These are phyloP conservation scores for Cladophialophora immunda DNA, from an alignment of 2,329 filamentous ascomycete genomes.

Conservation along the genomic window DNA sequence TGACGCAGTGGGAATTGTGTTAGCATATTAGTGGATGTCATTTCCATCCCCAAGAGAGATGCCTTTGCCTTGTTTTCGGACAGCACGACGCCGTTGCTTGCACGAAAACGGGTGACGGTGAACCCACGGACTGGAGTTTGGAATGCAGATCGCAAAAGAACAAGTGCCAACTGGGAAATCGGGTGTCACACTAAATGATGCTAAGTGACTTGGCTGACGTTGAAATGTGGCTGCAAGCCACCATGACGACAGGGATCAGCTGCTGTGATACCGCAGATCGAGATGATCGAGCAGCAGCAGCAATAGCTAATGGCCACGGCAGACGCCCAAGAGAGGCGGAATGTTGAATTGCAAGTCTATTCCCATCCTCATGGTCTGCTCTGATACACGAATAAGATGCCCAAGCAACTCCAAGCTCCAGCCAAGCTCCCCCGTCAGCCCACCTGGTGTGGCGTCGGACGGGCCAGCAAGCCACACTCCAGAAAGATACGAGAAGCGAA, in stretches of 20 bases:
- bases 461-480: neutral
- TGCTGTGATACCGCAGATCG: neutral
- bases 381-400: neutral
- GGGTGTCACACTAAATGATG: neutral
- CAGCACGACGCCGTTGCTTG: constrained; percentile 1
- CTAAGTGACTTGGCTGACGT: constrained; percentile 24
- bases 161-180: constrained; percentile 10
- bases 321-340: neutral
- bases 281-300: neutral
- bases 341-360: neutral
- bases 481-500: neutral
- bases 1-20: constrained; percentile 18
- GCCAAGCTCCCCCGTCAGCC: neutral
- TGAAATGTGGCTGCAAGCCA: constrained; percentile 6
- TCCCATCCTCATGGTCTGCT: neutral
- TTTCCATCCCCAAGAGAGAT: neutral
- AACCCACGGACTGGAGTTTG: constrained; percentile 7
- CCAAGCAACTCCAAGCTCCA: neutral
- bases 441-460: neutral
- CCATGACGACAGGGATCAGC: constrained; percentile 11
- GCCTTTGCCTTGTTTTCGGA: constrained; percentile 17
- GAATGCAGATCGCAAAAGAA: constrained; percentile 12
- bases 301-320: neutral
- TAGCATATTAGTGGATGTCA: neutral
- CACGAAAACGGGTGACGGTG: constrained; percentile 13